Evolutionary conservation across 371 early-diverging fungal genomes (phyloP).

Genomic region (Amoeboaphelidium protococcarum): DNA sequence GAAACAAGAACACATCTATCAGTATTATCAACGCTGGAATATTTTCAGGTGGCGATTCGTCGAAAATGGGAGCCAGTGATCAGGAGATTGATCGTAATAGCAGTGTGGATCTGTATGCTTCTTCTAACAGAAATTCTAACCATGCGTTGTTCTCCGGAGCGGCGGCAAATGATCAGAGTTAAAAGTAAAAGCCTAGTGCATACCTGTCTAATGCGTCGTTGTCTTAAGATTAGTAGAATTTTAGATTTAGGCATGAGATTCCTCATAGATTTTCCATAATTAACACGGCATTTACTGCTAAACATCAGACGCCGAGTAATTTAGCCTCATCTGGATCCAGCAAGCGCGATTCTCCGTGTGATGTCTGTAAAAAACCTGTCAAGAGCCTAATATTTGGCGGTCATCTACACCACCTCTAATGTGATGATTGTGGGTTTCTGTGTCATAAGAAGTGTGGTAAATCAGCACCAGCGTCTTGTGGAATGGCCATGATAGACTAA

Average conservation of each 20-base stretch:
- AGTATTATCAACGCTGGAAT: too few relatives aligned
- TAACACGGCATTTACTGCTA: not conserved
- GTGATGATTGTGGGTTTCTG: not conserved
- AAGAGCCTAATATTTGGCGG: not conserved
- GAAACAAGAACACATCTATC: too few relatives aligned
- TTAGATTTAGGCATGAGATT: not conserved
- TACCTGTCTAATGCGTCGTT: not conserved
- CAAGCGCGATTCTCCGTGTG: not conserved
- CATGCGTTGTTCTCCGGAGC: not conserved
- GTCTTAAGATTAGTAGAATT: not conserved
- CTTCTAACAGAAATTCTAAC: not conserved
- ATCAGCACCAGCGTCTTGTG: too few relatives aligned
- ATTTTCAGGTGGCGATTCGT: too few relatives aligned
- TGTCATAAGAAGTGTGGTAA: not conserved
- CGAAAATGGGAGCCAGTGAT: too few relatives aligned
- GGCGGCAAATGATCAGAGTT: not conserved
- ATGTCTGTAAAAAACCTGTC: not conserved
- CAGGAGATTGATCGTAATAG: not conserved
- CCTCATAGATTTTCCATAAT: not conserved
- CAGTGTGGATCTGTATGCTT: not conserved
- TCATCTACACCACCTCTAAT: not conserved
- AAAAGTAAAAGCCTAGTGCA: not conserved
- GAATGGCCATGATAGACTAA: too few relatives aligned
- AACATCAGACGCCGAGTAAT: too few relatives aligned
- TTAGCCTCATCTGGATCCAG: too few relatives aligned